A percentile compares a stretch with the other conserved stretches of the same genome.
These are phyloP conservation scores for Nitzschia sp. DNA, from an alignment of 108 stramenopile genomes.

Conservation along the genomic window DNA sequence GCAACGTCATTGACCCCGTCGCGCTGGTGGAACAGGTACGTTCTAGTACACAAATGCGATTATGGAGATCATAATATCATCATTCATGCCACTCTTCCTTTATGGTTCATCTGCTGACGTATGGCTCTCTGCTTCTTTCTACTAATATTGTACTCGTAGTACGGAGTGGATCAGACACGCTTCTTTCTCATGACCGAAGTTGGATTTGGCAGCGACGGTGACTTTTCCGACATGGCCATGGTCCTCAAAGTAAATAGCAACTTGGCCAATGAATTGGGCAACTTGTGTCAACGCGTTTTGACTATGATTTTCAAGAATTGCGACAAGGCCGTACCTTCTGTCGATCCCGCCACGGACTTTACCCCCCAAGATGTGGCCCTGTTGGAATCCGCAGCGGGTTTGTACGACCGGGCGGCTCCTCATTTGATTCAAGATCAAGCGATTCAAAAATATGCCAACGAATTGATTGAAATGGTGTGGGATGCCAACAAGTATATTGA, in stretches of 20 bases:
- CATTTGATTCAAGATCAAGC: slow-evolving; percentile 63
- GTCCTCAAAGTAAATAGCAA: slow-evolving; percentile 84
- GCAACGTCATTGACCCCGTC: slow-evolving; percentile 94
- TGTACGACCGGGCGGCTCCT: slow-evolving; percentile 47
- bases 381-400: slow-evolving; percentile 51
- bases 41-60: too few species aligned
- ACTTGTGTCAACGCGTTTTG: slow-evolving; percentile 88
- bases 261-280: slow-evolving; percentile 93
- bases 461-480: slow-evolving; percentile 80
- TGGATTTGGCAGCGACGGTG: slow-evolving; percentile 90
- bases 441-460: slow-evolving; percentile 82
- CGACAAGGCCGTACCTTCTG: slow-evolving; percentile 59
- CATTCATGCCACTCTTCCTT: neutral
- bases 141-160: slow-evolving; percentile 28
- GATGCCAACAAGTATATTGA: slow-evolving; percentile 93
- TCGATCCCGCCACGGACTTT: slow-evolving; percentile 42
- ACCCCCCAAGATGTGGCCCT: slow-evolving; percentile 73
- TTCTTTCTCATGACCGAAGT: slow-evolving; percentile 94
- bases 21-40: slow-evolving; percentile 76
- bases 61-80: too few species aligned
- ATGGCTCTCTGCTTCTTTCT: neutral
- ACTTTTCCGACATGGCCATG: slow-evolving; percentile 89
- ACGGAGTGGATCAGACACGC: slow-evolving; percentile 92
- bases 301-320: slow-evolving; percentile 92
- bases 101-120: too few species aligned